Evolutionary conservation across 306 rosid species (phyloP).

Genomic region (Cucurbita pepo): DNA sequence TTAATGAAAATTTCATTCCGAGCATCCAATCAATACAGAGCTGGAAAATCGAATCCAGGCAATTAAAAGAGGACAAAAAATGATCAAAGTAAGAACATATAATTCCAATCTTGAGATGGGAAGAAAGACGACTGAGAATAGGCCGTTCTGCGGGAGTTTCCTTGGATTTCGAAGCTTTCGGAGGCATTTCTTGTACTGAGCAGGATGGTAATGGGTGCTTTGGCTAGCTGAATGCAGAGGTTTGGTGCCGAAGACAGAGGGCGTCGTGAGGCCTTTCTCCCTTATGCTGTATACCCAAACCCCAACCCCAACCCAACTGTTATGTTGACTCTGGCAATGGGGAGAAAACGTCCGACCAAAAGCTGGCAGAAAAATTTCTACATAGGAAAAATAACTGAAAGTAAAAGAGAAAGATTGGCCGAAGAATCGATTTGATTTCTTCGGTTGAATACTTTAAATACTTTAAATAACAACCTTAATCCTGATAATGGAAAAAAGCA

Average conservation of each 20-base stretch:
- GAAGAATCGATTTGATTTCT: too few species aligned
- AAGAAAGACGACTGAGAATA: slow-evolving; percentile 78
- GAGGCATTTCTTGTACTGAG: slow-evolving; percentile 42
- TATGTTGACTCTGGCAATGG: too few species aligned
- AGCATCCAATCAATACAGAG: background rate
- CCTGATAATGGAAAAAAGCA: too few species aligned
- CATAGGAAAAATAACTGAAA: too few species aligned
- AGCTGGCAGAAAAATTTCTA: too few species aligned
- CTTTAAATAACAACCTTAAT: too few species aligned
- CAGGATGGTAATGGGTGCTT: background rate
- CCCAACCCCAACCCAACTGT: too few species aligned
- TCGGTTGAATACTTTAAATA: too few species aligned
- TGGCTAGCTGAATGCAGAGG: background rate
- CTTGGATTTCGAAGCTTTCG: slow-evolving; percentile 72
- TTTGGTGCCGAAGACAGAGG: background rate
- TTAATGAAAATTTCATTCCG: background rate
- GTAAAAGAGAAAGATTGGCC: too few species aligned
- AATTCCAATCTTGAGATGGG: slow-evolving; percentile 90
- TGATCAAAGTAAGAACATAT: slow-evolving; percentile 15
- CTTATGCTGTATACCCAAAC: too few species aligned
- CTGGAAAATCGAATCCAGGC: background rate
- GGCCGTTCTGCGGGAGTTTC: slow-evolving; percentile 77
- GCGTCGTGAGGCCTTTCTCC: too few species aligned
- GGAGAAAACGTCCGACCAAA: too few species aligned
- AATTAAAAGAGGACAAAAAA: background rate